Evolutionary conservation across 2,329 filamentous ascomycete species (phyloP).

Genomic region (Cercospora janseana): DNA sequence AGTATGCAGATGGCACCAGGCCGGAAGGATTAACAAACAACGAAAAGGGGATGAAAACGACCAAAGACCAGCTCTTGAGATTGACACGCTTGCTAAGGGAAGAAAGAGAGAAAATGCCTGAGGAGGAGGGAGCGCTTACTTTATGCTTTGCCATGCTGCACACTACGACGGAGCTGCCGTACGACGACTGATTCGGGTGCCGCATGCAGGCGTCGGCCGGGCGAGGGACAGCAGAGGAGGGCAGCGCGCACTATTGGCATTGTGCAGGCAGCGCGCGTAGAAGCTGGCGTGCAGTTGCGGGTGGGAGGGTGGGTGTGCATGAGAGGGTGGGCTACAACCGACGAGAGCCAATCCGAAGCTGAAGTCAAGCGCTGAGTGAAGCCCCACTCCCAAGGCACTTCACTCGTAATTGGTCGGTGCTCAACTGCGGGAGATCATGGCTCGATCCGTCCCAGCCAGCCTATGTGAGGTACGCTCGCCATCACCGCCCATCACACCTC

Average conservation of each 20-base stretch:
- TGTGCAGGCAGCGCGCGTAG: constrained; percentile 31
- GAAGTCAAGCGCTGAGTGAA: constrained; percentile 8
- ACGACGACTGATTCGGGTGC: constrained; percentile 13
- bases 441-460: not conserved
- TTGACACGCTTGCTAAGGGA: constrained; percentile 54
- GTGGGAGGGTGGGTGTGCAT: constrained; percentile 17
- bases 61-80: constrained; percentile 50
- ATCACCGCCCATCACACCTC: constrained; percentile 13
- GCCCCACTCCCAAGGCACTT: constrained; percentile 8
- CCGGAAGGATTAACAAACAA: constrained; percentile 44
- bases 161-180: constrained; percentile 8
- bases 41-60: constrained; percentile 44
- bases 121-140: constrained; percentile 23
- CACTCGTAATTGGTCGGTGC: constrained; percentile 9
- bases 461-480: constrained; percentile 4
- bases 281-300: constrained; percentile 20
- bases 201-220: constrained; percentile 13
- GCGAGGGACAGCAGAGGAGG: not conserved
- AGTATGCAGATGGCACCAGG: constrained; percentile 44
- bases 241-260: constrained; percentile 29
- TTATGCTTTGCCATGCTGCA: constrained; percentile 10
- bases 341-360: constrained; percentile 9
- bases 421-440: not conserved
- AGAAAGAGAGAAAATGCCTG: constrained; percentile 32
- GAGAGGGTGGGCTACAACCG: constrained; percentile 10